Conservation (phyloP, 2,329 filamentous ascomycete species). For the Hansfordia pulvinata region DNA sequence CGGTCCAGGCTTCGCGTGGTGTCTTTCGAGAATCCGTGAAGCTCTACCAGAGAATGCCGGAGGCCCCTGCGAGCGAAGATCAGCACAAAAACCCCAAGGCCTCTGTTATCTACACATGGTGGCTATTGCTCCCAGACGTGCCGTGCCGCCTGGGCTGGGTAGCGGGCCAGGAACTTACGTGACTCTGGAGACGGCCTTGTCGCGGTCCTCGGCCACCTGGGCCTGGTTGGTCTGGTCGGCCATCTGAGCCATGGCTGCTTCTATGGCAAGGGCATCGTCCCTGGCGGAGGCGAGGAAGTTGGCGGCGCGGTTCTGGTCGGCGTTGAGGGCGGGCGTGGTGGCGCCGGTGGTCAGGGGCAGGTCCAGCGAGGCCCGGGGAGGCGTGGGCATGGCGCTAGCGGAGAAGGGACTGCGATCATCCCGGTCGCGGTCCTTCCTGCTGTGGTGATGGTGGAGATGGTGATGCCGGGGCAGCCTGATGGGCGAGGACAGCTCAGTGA, state of each 20-base stretch:
- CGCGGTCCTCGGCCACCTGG: conserved; percentile 25
- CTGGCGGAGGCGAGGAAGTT: conserved; percentile 22
- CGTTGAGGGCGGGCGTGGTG: conserved; percentile 25
- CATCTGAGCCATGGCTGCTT: conserved; percentile 4
- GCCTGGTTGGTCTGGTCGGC: conserved; percentile 20
- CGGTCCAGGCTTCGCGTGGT: conserved; percentile 57
- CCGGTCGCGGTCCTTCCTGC: conserved; percentile 18
- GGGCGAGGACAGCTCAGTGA: conserved; percentile 38
- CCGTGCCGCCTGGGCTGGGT: background rate
- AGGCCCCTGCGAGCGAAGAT: conserved; percentile 26
- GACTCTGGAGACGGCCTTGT: conserved; percentile 22
- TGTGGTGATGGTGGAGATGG: conserved; percentile 18
- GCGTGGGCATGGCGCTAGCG: conserved; percentile 14
- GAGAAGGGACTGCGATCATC: conserved; percentile 16
- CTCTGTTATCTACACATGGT: too few relatives aligned
- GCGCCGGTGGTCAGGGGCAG: conserved; percentile 28
- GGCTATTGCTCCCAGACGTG: conserved; percentile 9
- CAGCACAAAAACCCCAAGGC: too few relatives aligned
- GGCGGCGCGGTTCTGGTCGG: conserved; percentile 26
- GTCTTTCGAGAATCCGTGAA: conserved; percentile 45
- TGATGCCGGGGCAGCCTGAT: conserved; percentile 23
- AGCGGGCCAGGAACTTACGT: conserved; percentile 22
- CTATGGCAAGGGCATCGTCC: conserved; percentile 9
- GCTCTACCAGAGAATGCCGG: conserved; percentile 33
- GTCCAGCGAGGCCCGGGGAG: conserved; percentile 27